Evolutionary conservation across 2,329 filamentous ascomycete species (phyloP), one percentile per base, ranked within the genome.

Genomic region (Trichoderma simmonsii): DNA sequence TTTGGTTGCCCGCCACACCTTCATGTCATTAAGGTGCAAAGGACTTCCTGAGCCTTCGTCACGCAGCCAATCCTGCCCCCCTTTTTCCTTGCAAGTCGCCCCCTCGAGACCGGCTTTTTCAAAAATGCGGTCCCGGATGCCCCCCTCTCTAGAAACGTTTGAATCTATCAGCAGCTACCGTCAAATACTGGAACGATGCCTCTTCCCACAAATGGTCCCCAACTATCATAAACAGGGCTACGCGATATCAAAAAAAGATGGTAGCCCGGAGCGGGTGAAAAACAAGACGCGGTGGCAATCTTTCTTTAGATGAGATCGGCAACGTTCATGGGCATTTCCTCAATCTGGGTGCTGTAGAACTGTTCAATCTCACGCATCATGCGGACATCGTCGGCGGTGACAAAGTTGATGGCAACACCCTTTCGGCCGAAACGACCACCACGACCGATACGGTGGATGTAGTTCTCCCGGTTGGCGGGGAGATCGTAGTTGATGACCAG

Each of bases 391-490:
- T 99, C 96, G 80, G 94, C 94, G 75, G 95, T 98, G 84, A 99
- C 96, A 84, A 99, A 99, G 93, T 99, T 99, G 90, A 99, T 99
- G 81, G 96, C 96, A 84, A 99, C 96, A 92, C 96, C 96, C 92
- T 99, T 99, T 85, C 96, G 94, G 85, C 96, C 96, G 88, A 99
- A 99, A 89, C 96, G 95, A 87, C 96, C 96, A 88, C 95, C 95
- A 91, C 96, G 95, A 90, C 96, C 96, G 82, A 99, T 99, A 83
- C 96, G 93, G 87, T 99, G 96, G 82, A 99, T 99, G 91, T 99
- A 99, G 91, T 98, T 99, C 89, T 99, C 96, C 81, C 95, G 94
- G 90, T 98, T 98, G 85, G 94, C 93, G 78, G 96, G 96, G 71
- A 99, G 89, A 84, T 99, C 96, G 87, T 99, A 99, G 92, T 99